Evolutionary conservation across 495 filamentous ascomycete species (phyloP), one percentile per base, ranked within the genome.

Genomic region (Neurospora pannonica): DNA sequence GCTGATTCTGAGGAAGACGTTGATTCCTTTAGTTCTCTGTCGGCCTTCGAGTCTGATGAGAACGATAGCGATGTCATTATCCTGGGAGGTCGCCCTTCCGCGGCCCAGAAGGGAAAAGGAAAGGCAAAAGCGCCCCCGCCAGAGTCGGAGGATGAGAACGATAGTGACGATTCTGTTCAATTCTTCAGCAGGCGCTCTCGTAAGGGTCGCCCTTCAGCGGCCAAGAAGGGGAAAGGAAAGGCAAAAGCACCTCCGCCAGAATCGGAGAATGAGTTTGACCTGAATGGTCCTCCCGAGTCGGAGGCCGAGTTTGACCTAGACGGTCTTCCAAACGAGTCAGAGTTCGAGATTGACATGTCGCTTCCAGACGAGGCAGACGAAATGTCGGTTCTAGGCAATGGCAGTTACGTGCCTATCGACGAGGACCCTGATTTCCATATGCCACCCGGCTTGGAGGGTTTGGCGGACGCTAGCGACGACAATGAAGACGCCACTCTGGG

Each of bases 1-100:
- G 15, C 70, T 31, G 76, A 76, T 62, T 73, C 76, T 19, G 73
- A 74, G n/a, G 72, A 74, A 28, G 75, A 72, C 11, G 73, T 54
- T 4, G 71, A 70, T 36, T 17, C 3, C 17, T 34, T 5, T 36
- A 70, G 62, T 40, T 40, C 21, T 31, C n/a, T 37, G 15, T 38
- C 37, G 38, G 39, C 39, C 10, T 38, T 60, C 6, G 73, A 74
- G 15, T 46, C 72, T 19, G 75, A 72, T 19, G 75, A 71, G 6
- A 74, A 72, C 13, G 70, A 70, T 38, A 69, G 31, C 13, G 9
- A 24, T 13, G 39, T n/a, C 8, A 24, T 1, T 34, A 4, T 19
- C 54, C 15, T 0, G 6, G 15, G 28, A 34, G 54, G 28, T 67
- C 54, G 54, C 28, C 28, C 54, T 67, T 34, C 54, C 28, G 54